Evolutionary conservation across 2,329 filamentous ascomycete species (phyloP).

Genomic region (Anthostomella pinea): DNA sequence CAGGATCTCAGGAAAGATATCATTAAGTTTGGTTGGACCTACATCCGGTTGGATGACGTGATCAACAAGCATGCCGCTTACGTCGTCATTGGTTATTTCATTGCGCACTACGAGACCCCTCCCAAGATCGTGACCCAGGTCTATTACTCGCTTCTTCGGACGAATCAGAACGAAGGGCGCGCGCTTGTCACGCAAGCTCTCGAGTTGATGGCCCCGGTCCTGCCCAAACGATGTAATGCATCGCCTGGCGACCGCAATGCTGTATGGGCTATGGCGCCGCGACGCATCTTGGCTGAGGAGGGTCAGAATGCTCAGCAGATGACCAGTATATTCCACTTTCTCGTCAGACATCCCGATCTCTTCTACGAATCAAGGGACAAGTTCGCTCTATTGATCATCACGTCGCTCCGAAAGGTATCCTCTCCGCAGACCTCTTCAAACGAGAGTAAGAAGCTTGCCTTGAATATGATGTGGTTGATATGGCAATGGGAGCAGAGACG

Average conservation of each 20-base stretch:
- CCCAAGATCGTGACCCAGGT: constrained; percentile 95
- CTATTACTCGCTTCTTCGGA: constrained; percentile 85
- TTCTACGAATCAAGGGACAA: constrained; percentile 96
- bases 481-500: constrained; percentile 90
- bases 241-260: constrained; percentile 69
- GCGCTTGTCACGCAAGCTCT: constrained; percentile 90
- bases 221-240: constrained; percentile 77
- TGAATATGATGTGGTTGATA: constrained; percentile 87
- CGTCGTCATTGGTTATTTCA: constrained; percentile 95
- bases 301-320: constrained; percentile 93
- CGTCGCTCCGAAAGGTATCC: constrained; percentile 84
- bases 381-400: constrained; percentile 84
- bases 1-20: constrained; percentile 95
- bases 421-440: constrained; percentile 78
- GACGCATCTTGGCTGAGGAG: constrained; percentile 89
- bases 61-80: constrained; percentile 99
- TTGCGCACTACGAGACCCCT: constrained; percentile 93
- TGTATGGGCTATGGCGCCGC: constrained; percentile 84
- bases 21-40: constrained; percentile 99
- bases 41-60: constrained; percentile 95
- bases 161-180: constrained; percentile 92
- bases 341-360: constrained; percentile 85
- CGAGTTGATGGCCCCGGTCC: constrained; percentile 89
- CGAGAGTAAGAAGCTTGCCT: constrained; percentile 85
- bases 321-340: constrained; percentile 95